These are phyloP conservation scores for Inonotus obliquus DNA, from an alignment of 1,284 basidiomycete species.

Conservation along the genomic window DNA sequence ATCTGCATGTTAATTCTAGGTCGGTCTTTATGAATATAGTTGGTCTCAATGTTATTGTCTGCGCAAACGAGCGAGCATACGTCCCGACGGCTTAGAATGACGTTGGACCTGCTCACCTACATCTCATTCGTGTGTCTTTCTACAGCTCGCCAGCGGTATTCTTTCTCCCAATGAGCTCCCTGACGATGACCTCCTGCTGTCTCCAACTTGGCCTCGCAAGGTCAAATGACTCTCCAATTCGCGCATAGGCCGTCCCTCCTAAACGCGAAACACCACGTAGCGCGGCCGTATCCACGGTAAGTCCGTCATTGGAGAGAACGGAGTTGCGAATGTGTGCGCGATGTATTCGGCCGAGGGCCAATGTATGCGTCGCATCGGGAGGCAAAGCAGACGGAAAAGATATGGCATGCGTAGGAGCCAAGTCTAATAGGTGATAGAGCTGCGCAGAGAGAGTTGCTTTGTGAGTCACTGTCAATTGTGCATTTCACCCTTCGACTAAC, in stretches of 20 bases:
- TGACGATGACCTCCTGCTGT: too few relatives aligned
- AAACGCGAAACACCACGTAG: slow-evolving; percentile 59
- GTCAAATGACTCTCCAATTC: slow-evolving; percentile 52
- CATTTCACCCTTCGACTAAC: slow-evolving; percentile 27
- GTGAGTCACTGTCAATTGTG: slow-evolving; percentile 34
- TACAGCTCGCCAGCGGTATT: too few relatives aligned
- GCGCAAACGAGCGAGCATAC: too few relatives aligned
- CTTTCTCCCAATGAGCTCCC: too few relatives aligned
- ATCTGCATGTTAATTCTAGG: too few relatives aligned
- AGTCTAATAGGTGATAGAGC: slow-evolving; percentile 37
- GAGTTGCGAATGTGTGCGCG: slow-evolving; percentile 56
- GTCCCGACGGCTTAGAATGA: too few relatives aligned
- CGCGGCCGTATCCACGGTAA: slow-evolving; percentile 52
- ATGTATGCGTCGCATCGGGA: slow-evolving; percentile 44
- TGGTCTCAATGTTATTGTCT: too few relatives aligned
- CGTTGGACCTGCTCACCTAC: too few relatives aligned
- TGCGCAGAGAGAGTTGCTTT: slow-evolving; percentile 36
- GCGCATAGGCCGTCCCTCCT: slow-evolving; percentile 57
- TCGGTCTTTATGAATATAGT: too few relatives aligned
- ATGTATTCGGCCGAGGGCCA: slow-evolving; percentile 63
- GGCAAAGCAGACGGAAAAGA: slow-evolving; percentile 30
- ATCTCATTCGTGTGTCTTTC: too few relatives aligned
- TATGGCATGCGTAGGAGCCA: slow-evolving; percentile 33
- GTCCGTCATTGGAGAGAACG: slow-evolving; percentile 44
- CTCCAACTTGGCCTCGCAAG: slow-evolving; percentile 54